Percentiles rank a stretch among this genome's conserved stretches.
Conservation (phyloP, 495 filamentous ascomycete genomes). For the Pyrenula massariospora region DNA sequence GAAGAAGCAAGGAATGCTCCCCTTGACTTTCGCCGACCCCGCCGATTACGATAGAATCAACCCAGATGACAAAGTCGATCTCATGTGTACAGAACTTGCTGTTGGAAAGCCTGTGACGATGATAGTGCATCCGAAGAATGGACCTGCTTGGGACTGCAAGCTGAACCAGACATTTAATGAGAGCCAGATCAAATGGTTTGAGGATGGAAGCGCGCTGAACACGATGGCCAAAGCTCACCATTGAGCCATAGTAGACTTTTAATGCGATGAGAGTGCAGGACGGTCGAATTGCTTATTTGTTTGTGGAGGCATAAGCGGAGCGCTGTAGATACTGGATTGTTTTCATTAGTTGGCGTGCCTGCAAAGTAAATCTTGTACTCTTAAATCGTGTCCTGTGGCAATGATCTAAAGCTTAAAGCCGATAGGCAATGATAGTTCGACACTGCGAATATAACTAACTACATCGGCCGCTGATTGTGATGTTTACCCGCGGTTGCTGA, state of each 20-base stretch:
- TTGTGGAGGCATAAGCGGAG: background rate
- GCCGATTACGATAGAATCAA: conserved; percentile 97
- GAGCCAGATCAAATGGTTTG: conserved; percentile 96
- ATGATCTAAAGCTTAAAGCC: too few relatives aligned
- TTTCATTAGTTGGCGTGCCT: background rate
- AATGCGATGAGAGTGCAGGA: too few relatives aligned
- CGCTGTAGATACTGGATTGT: background rate
- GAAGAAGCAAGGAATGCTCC: conserved; percentile 99
- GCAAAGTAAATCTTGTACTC: too few relatives aligned
- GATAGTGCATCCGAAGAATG: conserved; percentile 79
- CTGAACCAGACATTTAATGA: conserved; percentile 95
- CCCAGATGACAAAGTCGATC: conserved; percentile 82
- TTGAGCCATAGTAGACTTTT: background rate
- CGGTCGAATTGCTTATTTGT: background rate
- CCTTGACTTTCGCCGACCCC: conserved; percentile 85
- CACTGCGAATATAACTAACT: too few relatives aligned
- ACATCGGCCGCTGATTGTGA: too few relatives aligned
- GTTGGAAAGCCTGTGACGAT: conserved; percentile 93
- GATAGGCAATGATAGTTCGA: too few relatives aligned
- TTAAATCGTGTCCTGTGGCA: too few relatives aligned
- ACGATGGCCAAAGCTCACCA: conserved; percentile 62
- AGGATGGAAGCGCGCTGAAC: conserved; percentile 91
- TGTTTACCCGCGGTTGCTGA: too few relatives aligned
- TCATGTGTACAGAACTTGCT: conserved; percentile 79
- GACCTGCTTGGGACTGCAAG: conserved; percentile 65